phyloP scores from a whole-genome alignment of 192 early-diverging fungal genomes.

The Haplosporangium gracile region DNA sequence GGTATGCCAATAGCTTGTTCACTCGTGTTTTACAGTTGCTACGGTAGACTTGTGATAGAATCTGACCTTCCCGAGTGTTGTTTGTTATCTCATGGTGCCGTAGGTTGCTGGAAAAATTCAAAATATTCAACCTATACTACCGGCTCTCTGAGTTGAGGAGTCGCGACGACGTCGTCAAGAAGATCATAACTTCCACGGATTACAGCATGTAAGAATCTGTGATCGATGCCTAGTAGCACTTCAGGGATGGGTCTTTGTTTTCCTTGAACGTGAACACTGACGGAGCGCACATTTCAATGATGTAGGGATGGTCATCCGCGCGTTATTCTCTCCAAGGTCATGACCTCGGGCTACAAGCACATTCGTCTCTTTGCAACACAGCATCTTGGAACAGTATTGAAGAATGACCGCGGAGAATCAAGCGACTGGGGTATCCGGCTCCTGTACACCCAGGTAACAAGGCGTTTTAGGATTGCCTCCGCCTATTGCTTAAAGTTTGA shows the following conservation, averaged over 20 bases:
- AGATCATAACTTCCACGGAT: slow-evolving; percentile 79
- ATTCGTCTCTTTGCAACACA: slow-evolving; percentile 83
- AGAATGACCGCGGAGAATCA: slow-evolving; percentile 68
- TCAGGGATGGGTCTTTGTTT: not conserved
- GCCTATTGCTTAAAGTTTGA: not conserved
- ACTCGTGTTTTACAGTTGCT: slow-evolving; percentile 3
- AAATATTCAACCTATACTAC: slow-evolving; percentile 85
- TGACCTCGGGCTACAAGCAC: slow-evolving; percentile 87
- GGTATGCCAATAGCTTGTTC: slow-evolving; percentile 36
- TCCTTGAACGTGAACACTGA: not conserved
- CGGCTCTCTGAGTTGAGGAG: slow-evolving; percentile 81
- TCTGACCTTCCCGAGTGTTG: not conserved
- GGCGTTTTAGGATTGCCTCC: not conserved
- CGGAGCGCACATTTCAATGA: not conserved
- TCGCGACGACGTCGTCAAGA: slow-evolving; percentile 83
- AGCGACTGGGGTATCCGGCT: slow-evolving; percentile 81
- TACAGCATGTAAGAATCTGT: slow-evolving; percentile 68
- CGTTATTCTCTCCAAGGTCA: slow-evolving; percentile 84
- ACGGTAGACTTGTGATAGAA: slow-evolving; percentile 72
- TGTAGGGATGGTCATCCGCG: slow-evolving; percentile 84
- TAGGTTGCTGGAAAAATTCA: slow-evolving; percentile 77
- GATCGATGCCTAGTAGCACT: not conserved
- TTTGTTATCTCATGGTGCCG: slow-evolving; percentile 40
- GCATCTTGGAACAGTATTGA: slow-evolving; percentile 75
- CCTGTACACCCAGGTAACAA: slow-evolving; percentile 72